Conservation (phyloP, 2,329 filamentous ascomycete genomes). For the Epichloe elymi region DNA sequence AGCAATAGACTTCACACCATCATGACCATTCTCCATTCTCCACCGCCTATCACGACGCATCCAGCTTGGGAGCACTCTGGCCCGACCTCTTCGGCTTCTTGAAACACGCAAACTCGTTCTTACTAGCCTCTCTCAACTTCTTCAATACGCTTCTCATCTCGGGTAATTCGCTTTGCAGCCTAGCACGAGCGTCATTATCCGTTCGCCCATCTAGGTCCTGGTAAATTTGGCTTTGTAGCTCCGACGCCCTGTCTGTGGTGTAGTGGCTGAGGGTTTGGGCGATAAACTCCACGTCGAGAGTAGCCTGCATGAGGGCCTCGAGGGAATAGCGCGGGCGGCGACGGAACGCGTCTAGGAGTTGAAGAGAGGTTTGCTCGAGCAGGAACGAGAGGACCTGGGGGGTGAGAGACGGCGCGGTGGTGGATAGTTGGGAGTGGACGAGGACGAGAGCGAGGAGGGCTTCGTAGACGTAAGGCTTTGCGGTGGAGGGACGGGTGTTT, state of each 20-base stretch:
- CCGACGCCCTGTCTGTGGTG: conserved; percentile 67
- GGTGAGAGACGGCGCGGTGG: conserved; percentile 64
- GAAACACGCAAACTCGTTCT: conserved; percentile 81
- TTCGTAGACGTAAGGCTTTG: conserved; percentile 81
- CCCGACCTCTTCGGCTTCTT: conserved; percentile 44
- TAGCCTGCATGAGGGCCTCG: conserved; percentile 85
- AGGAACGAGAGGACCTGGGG: conserved; percentile 72
- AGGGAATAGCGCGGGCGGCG: conserved; percentile 57
- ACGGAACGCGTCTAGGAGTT: conserved; percentile 72
- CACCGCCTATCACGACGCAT: conserved; percentile 12
- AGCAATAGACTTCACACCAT: background rate
- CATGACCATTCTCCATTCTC: background rate
- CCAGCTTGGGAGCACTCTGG: conserved; percentile 18
- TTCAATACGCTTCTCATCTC: conserved; percentile 84
- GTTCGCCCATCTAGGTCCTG: conserved; percentile 80
- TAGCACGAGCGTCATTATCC: conserved; percentile 69
- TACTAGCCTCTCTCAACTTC: conserved; percentile 65
- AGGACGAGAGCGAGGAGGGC: conserved; percentile 75
- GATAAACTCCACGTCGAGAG: conserved; percentile 91
- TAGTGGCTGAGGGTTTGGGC: conserved; percentile 87
- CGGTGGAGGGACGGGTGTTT: conserved; percentile 51
- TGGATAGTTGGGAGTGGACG: conserved; percentile 80
- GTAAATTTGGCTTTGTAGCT: conserved; percentile 83
- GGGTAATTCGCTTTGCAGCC: conserved; percentile 74
- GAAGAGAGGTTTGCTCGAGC: conserved; percentile 65